A percentile compares a stretch with the other conserved stretches of the same genome.
Conservation (phyloP, 2,329 filamentous ascomycete genomes). For the Trichoderma sp. region DNA sequence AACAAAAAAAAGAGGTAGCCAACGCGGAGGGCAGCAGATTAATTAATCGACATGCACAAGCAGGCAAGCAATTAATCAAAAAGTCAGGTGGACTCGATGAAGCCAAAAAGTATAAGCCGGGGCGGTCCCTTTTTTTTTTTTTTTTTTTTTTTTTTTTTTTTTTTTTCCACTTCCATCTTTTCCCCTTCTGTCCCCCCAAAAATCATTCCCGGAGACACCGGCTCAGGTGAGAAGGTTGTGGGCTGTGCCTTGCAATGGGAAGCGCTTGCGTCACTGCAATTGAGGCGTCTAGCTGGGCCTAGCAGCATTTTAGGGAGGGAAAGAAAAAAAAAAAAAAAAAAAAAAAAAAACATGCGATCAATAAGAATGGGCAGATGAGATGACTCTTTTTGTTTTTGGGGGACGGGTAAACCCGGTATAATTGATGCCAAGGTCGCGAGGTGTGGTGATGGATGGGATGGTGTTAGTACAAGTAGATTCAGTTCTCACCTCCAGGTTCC, state of each 20-base stretch:
- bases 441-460: background rate
- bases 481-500: slow-evolving; percentile 15
- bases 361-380: background rate
- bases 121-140: no score
- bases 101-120: background rate
- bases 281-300: background rate
- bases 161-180: background rate
- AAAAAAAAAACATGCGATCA: background rate
- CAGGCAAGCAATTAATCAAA: background rate
- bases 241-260: background rate
- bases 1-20: background rate
- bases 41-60: background rate
- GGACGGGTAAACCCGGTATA: background rate
- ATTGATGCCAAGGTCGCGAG: background rate
- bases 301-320: background rate
- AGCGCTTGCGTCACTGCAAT: background rate
- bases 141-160: background rate
- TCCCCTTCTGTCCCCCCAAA: background rate
- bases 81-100: background rate
- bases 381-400: background rate
- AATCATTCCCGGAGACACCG: background rate
- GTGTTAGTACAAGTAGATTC: background rate
- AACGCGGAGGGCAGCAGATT: background rate
- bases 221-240: background rate
- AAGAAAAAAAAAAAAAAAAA: no score